These are phyloP conservation scores for Fragilariopsis cylindrus DNA, from an alignment of 108 stramenopile genomes.

Conservation along the genomic window DNA sequence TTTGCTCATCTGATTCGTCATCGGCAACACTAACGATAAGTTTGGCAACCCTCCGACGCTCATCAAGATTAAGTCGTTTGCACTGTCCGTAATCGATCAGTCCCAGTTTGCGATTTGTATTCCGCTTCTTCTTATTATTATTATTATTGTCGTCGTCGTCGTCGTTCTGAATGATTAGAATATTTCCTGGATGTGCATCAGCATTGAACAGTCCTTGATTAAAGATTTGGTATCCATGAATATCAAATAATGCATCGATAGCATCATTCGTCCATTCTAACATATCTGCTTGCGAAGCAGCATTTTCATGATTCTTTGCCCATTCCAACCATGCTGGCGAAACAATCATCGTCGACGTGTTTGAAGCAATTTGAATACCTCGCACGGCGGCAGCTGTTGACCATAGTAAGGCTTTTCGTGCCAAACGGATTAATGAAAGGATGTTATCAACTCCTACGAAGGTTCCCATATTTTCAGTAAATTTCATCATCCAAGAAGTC, in stretches of 20 bases:
- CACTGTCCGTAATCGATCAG: slow-evolving; percentile 80
- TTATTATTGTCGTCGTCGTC: neutral
- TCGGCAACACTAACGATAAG: slow-evolving; percentile 72
- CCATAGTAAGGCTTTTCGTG: slow-evolving; percentile 45
- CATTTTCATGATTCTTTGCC: slow-evolving; percentile 54
- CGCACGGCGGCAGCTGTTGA: slow-evolving; percentile 42
- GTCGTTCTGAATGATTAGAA: slow-evolving; percentile 46
- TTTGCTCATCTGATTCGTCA: slow-evolving; percentile 56
- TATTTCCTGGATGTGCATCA: slow-evolving; percentile 67
- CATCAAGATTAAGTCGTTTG: slow-evolving; percentile 51
- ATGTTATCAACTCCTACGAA: slow-evolving; percentile 63
- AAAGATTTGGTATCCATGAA: slow-evolving; percentile 81
- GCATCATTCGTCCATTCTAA: slow-evolving; percentile 56
- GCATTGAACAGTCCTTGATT: slow-evolving; percentile 72
- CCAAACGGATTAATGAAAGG: slow-evolving; percentile 51
- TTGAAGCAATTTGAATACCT: slow-evolving; percentile 35
- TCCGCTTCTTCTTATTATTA: neutral
- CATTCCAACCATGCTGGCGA: slow-evolving; percentile 53
- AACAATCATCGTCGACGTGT: slow-evolving; percentile 16
- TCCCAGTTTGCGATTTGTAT: slow-evolving; percentile 42
- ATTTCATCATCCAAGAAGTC: slow-evolving; percentile 34
- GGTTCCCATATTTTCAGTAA: slow-evolving; percentile 30
- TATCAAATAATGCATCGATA: slow-evolving; percentile 66
- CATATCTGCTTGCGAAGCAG: slow-evolving; percentile 35
- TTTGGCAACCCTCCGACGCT: slow-evolving; percentile 56